phyloP scores from a whole-genome alignment of 1,139 yeast species.

The Wickerhamiella pararugosa region DNA sequence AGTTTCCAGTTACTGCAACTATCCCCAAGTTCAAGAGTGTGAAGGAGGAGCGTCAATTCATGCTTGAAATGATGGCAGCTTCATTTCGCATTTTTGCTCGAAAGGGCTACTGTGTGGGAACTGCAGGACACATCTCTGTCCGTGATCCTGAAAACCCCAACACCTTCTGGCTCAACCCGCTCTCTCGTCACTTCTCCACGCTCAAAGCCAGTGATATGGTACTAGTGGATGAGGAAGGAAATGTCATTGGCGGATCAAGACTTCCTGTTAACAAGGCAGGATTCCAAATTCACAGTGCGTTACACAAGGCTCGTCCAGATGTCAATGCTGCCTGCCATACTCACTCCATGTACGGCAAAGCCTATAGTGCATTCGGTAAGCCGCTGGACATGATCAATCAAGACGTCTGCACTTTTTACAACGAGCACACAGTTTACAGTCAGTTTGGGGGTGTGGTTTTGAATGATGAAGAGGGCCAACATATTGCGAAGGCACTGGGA shows the following conservation, averaged over 20 bases:
- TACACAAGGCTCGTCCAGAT: constrained; percentile 66
- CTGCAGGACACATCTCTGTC: constrained; percentile 69
- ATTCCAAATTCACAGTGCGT: constrained; percentile 61
- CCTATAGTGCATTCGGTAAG: constrained; percentile 57
- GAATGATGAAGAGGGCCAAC: constrained; percentile 54
- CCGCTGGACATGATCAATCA: constrained; percentile 69
- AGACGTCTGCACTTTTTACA: constrained; percentile 57
- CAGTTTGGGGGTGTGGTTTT: constrained; percentile 73
- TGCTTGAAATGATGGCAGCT: constrained; percentile 57
- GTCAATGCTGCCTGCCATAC: constrained; percentile 73
- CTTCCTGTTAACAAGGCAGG: constrained; percentile 67
- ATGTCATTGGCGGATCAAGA: constrained; percentile 52
- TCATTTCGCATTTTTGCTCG: constrained; percentile 69
- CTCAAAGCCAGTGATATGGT: constrained; percentile 66
- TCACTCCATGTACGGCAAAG: constrained; percentile 61
- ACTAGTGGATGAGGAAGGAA: constrained; percentile 58
- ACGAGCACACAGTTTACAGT: constrained; percentile 46
- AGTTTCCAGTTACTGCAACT: constrained; percentile 11
- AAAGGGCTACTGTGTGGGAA: constrained; percentile 55
- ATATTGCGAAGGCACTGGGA: constrained; percentile 54
- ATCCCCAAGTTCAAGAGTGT: constrained; percentile 12
- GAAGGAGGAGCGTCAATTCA: constrained; percentile 15
- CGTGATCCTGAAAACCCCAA: constrained; percentile 59
- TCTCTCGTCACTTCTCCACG: constrained; percentile 55
- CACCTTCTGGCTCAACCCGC: constrained; percentile 71